Evolutionary conservation across 169 alveolate genomes (phyloP).

Genomic region (Plasmodium chabaudi): DNA sequence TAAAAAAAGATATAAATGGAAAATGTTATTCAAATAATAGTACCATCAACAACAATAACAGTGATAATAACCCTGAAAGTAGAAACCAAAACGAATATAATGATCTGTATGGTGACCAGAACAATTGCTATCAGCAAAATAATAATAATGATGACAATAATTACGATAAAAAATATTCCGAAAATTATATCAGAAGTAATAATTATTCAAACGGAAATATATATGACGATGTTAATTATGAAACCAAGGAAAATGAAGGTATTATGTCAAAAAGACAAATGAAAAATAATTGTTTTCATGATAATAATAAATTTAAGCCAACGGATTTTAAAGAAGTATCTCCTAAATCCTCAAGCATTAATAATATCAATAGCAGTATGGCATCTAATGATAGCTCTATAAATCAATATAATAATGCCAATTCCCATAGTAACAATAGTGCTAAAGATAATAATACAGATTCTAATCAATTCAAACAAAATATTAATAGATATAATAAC

Average conservation of each 20-base stretch:
- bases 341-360: too few relatives aligned
- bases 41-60: background rate
- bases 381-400: background rate
- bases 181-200: constrained; percentile 12
- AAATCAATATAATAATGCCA: background rate
- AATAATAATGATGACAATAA: constrained; percentile 18
- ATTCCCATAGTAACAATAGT: background rate
- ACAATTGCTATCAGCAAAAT: too few relatives aligned
- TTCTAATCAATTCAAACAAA: too few relatives aligned
- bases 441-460: too few relatives aligned
- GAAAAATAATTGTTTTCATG: constrained; percentile 5
- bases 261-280: constrained; percentile 12
- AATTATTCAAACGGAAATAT: constrained; percentile 22
- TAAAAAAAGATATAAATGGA: constrained; percentile 5
- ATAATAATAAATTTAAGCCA: background rate
- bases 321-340: too few relatives aligned
- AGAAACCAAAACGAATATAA: too few relatives aligned
- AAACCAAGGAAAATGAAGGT: background rate
- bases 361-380: background rate
- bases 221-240: background rate
- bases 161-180: constrained; percentile 6
- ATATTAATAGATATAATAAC: background rate
- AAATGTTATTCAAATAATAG: background rate
- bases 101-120: too few relatives aligned
- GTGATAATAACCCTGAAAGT: background rate